Percentiles rank a stretch among this genome's conserved stretches.
Conservation (phyloP, 2,329 filamentous ascomycete species). For the Chaetoscypha palmicola region DNA sequence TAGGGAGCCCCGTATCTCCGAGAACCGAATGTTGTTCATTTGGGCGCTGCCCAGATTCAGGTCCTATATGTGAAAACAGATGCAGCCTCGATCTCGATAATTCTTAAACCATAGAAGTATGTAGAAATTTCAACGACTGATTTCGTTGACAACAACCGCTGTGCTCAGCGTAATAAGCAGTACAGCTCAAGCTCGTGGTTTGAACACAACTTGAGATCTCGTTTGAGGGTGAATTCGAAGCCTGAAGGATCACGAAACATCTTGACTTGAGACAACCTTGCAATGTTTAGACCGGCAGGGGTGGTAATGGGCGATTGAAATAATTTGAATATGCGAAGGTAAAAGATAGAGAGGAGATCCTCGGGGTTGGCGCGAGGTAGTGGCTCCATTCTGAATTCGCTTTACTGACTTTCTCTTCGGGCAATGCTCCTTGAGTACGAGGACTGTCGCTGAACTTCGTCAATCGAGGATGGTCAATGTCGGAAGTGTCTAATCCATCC, state of each 20-base stretch:
- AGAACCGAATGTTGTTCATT: too few species aligned
- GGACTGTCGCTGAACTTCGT: background rate
- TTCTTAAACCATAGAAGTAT: too few species aligned
- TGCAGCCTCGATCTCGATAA: too few species aligned
- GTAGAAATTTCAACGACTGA: too few species aligned
- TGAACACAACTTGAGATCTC: background rate
- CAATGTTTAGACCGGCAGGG: background rate
- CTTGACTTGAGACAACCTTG: background rate
- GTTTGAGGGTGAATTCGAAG: background rate
- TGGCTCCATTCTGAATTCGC: background rate
- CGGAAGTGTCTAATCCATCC: background rate
- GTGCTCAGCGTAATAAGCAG: too few species aligned
- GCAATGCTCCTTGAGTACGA: background rate
- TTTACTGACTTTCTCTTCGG: background rate
- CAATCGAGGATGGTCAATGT: conserved; percentile 1
- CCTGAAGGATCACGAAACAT: background rate
- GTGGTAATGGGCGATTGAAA: background rate
- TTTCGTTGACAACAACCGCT: too few species aligned
- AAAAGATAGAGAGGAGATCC: background rate
- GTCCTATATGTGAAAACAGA: too few species aligned
- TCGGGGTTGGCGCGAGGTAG: too few species aligned
- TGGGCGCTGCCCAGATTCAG: too few species aligned
- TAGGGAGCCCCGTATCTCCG: too few species aligned
- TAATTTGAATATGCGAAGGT: background rate
- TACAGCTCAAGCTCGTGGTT: too few species aligned